Conservation (phyloP, 2,329 filamentous ascomycete genomes). For the Fusarium chlamydosporum region DNA sequence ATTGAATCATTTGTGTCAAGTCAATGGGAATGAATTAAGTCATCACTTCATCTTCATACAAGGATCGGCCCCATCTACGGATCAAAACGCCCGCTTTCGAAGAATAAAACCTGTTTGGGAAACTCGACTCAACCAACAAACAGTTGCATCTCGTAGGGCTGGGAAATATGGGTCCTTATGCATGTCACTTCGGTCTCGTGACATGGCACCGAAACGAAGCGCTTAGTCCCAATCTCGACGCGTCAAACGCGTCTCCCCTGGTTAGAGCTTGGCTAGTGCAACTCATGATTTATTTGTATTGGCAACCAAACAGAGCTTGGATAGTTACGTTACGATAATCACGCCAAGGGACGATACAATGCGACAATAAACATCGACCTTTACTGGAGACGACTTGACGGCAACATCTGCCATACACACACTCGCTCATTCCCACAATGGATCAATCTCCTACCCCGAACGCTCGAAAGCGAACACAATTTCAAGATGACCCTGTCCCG, state of each 20-base stretch:
- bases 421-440: conserved; percentile 51
- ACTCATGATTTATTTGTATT: conserved; percentile 17
- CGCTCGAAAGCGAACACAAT: conserved; percentile 46
- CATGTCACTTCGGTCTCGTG: conserved; percentile 19
- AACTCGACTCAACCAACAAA: conserved; percentile 2
- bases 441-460: conserved; percentile 45
- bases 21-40: not conserved
- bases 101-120: conserved; percentile 15
- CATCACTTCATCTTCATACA: not conserved
- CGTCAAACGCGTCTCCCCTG: conserved; percentile 49
- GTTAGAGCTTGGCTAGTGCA: conserved; percentile 21
- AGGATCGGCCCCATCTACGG: not conserved
- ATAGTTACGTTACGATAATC: not conserved
- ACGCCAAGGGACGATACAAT: conserved; percentile 34
- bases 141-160: conserved; percentile 23
- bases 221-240: conserved; percentile 40
- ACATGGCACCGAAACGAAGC: conserved; percentile 17
- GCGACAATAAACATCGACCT: conserved; percentile 27
- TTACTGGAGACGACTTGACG: conserved; percentile 17
- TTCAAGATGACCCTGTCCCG: conserved; percentile 45
- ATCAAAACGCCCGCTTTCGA: not conserved
- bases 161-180: conserved; percentile 10
- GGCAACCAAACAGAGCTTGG: conserved; percentile 22
- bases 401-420: not conserved
- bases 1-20: conserved; percentile 10